Conservation (phyloP, 169 alveolate genomes). For the Eimeria mitis region DNA sequence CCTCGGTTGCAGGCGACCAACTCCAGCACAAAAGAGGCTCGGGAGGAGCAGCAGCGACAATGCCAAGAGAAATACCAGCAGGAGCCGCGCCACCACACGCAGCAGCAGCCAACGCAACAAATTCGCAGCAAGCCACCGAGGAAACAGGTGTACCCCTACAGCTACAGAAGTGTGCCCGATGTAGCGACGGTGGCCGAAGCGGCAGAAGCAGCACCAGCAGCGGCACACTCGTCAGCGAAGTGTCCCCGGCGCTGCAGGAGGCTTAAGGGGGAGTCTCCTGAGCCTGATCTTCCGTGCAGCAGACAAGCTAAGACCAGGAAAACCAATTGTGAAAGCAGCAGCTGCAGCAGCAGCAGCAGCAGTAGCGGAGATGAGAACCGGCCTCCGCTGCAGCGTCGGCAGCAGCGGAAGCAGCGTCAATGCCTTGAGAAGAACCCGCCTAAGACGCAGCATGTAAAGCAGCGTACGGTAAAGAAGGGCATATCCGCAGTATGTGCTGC, state of each 20-base stretch:
- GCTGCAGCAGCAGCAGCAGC: constrained; percentile 56
- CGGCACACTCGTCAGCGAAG: not conserved
- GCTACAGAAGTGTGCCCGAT: constrained; percentile 49
- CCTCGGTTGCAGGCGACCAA: not conserved
- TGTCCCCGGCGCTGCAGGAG: constrained; percentile 34
- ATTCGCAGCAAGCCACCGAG: not conserved
- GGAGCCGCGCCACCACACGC: constrained; percentile 4
- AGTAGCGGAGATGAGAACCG: constrained; percentile 21
- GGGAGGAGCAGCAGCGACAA: not conserved
- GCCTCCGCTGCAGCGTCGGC: constrained; percentile 19
- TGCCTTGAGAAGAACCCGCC: not conserved
- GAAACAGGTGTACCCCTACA: not conserved
- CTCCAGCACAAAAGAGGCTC: not conserved
- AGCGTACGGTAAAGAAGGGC: not conserved
- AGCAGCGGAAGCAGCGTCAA: constrained; percentile 4
- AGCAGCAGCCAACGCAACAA: constrained; percentile 21
- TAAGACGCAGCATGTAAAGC: constrained; percentile 1
- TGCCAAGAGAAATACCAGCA: not conserved
- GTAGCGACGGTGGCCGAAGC: constrained; percentile 4
- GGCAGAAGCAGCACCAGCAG: not conserved
- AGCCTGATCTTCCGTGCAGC: not conserved
- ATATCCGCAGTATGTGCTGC: constrained; percentile 3
- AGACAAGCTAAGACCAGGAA: constrained; percentile 1
- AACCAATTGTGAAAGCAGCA: not conserved
- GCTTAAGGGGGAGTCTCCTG: constrained; percentile 20